Evolutionary conservation across 192 early-diverging fungal species (phyloP).

Genomic region (Mortierella alpina): DNA sequence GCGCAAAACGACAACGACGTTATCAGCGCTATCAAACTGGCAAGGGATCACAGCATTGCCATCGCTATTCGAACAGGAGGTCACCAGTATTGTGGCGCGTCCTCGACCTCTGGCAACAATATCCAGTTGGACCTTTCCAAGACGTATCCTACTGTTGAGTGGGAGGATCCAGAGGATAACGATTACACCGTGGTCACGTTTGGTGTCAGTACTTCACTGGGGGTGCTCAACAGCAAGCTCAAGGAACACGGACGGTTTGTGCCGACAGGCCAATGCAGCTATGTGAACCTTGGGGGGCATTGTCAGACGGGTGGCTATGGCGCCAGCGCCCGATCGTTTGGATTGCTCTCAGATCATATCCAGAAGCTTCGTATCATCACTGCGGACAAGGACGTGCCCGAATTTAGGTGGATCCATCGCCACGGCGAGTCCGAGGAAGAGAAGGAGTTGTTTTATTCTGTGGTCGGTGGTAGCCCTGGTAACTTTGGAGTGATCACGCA

Average conservation of each 20-base stretch:
- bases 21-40: constrained; percentile 27
- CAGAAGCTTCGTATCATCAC: constrained; percentile 15
- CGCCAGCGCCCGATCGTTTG: constrained; percentile 22
- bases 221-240: constrained; percentile 18
- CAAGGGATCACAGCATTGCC: constrained; percentile 9
- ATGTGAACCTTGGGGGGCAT: constrained; percentile 25
- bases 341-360: constrained; percentile 28
- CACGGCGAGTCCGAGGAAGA: not conserved
- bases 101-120: constrained; percentile 23
- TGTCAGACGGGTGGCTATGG: constrained; percentile 35
- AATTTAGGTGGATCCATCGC: constrained; percentile 1
- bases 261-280: constrained; percentile 12
- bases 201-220: constrained; percentile 18
- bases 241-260: constrained; percentile 25
- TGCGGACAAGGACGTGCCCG: not conserved
- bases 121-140: constrained; percentile 30
- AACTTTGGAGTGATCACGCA: constrained; percentile 37
- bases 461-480: constrained; percentile 35
- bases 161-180: constrained; percentile 6
- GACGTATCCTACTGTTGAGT: constrained; percentile 23
- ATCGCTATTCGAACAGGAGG: constrained; percentile 39
- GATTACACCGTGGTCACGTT: constrained; percentile 18
- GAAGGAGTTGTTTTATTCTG: constrained; percentile 22
- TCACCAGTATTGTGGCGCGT: constrained; percentile 31
- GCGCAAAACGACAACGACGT: constrained; percentile 25